Evolutionary conservation across 2,329 filamentous ascomycete species (phyloP).

Genomic region (Cladosporium sp.): DNA sequence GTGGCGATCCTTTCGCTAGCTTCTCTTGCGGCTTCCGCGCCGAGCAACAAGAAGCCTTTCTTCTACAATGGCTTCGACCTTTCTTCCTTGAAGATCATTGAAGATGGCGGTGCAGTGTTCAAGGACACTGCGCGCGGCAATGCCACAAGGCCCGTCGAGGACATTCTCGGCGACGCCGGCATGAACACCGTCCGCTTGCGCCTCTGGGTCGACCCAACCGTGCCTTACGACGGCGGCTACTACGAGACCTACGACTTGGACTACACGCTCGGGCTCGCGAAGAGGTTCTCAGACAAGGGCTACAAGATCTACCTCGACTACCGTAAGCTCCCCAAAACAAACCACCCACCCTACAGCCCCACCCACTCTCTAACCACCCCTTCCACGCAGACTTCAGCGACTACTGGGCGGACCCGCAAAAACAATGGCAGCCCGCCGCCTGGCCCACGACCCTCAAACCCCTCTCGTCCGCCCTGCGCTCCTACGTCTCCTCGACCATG

Average conservation of each 20-base stretch:
- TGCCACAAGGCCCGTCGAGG: conserved; percentile 30
- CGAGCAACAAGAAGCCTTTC: conserved; percentile 13
- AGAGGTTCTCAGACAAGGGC: conserved; percentile 31
- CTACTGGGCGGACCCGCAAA: conserved; percentile 34
- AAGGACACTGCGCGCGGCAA: conserved; percentile 34
- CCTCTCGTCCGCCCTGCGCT: conserved; percentile 26
- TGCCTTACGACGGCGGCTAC: conserved; percentile 23
- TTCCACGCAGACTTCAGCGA: conserved; percentile 18
- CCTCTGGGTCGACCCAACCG: conserved; percentile 27
- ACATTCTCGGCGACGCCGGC: conserved; percentile 31
- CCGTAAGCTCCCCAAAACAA: conserved; percentile 3
- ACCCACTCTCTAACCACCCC: background rate
- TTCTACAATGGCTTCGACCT: conserved; percentile 37
- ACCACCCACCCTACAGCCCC: no score
- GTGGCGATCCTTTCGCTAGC: conserved; percentile 1
- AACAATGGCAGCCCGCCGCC: conserved; percentile 29
- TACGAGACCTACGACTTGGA: conserved; percentile 28
- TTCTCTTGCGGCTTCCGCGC: background rate
- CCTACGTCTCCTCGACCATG: conserved; percentile 33
- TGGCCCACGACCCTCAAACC: conserved; percentile 31
- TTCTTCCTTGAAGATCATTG: conserved; percentile 32
- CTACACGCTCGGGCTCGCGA: conserved; percentile 30
- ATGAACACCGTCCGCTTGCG: conserved; percentile 31
- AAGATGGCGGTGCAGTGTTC: conserved; percentile 33
- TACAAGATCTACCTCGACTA: conserved; percentile 35